Percentiles rank a stretch among this genome's conserved stretches.
Evolutionary conservation across 768 basidiomycete genomes (phyloP).

Genomic region (Tylopilus sp.): DNA sequence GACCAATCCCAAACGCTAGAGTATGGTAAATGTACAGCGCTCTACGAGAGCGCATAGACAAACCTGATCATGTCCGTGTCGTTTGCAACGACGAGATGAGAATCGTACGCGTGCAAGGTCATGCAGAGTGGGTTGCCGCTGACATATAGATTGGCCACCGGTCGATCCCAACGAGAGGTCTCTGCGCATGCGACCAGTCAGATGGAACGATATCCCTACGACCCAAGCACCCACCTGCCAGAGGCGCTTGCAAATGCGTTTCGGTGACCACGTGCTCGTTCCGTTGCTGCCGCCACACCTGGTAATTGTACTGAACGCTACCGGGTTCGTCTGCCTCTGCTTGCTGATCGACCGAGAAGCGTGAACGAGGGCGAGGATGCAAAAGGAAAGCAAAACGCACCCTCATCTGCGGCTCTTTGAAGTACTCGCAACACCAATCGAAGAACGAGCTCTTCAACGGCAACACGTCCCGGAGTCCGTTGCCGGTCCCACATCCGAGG

Average conservation of each 20-base stretch:
- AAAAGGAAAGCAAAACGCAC: constrained; percentile 47
- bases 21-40: not conserved
- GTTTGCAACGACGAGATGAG: constrained; percentile 82
- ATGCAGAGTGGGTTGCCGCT: constrained; percentile 65
- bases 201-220: not conserved
- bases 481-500: constrained; percentile 74
- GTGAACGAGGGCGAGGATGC: constrained; percentile 6
- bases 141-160: constrained; percentile 62
- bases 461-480: constrained; percentile 77
- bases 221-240: constrained; percentile 58
- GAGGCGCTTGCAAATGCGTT: constrained; percentile 64
- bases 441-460: constrained; percentile 91
- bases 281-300: constrained; percentile 89
- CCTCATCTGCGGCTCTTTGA: constrained; percentile 98
- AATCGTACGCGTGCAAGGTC: constrained; percentile 90
- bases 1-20: constrained; percentile 94
- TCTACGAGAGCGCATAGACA: constrained; percentile 14
- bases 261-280: constrained; percentile 78
- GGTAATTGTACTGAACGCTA: constrained; percentile 89
- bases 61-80: constrained; percentile 85
- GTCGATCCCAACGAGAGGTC: constrained; percentile 65
- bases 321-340: constrained; percentile 96
- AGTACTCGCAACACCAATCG: constrained; percentile 97
- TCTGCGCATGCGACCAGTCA: constrained; percentile 37
- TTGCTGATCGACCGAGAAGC: constrained; percentile 55